These are phyloP conservation scores for Mallotus nudiflorus DNA, from an alignment of 345 rosid genomes.

Conservation along the genomic window DNA sequence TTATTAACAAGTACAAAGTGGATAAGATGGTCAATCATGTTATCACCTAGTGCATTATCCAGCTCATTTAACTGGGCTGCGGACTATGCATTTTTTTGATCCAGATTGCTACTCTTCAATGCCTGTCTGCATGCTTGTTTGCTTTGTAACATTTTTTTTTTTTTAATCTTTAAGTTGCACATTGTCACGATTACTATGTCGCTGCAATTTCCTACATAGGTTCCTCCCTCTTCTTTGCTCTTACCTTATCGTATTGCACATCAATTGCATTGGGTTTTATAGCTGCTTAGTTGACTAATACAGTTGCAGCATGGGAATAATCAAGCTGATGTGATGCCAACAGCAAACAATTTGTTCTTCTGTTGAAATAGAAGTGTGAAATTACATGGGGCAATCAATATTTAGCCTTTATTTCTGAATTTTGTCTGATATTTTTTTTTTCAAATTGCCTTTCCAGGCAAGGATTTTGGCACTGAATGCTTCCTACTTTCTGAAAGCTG, in stretches of 20 bases:
- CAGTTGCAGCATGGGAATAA: not conserved
- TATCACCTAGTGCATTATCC: no score
- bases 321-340: no score
- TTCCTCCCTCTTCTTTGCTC: not conserved
- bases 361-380: not conserved
- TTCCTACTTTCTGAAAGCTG: slow-evolving; percentile 77
- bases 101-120: not conserved
- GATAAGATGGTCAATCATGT: no score
- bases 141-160: not conserved
- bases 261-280: not conserved
- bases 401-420: not conserved
- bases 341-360: no score
- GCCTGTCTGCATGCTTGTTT: not conserved
- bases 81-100: not conserved
- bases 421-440: not conserved
- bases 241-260: not conserved
- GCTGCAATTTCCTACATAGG: no score
- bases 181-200: not conserved
- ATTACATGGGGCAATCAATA: no score
- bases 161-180: not conserved
- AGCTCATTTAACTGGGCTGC: not conserved
- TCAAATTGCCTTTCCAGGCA: slow-evolving; percentile 46
- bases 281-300: not conserved
- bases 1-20: no score
- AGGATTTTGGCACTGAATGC: slow-evolving; percentile 93